phyloP scores from a whole-genome alignment of 345 rosid species.

The Acer yangbiense region DNA sequence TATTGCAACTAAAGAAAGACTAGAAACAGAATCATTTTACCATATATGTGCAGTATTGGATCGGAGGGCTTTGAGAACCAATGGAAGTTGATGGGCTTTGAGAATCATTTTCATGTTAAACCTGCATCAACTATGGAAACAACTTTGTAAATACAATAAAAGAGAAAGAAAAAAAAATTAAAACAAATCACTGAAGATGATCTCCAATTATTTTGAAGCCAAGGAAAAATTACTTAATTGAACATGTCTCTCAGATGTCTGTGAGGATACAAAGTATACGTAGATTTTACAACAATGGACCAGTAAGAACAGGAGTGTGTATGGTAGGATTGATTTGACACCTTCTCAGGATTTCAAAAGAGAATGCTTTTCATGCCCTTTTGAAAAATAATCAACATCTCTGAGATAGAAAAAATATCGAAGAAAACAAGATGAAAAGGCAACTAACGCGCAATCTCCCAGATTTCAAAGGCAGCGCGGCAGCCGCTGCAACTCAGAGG shows the following conservation, averaged over 20 bases:
- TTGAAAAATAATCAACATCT: neutral
- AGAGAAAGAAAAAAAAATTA: neutral
- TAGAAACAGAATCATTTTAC: neutral
- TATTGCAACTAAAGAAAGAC: neutral
- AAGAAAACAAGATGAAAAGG: slow-evolving; percentile 5
- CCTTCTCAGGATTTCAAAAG: slow-evolving; percentile 6
- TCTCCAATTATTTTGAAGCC: neutral
- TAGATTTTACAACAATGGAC: slow-evolving; percentile 27
- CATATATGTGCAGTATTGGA: neutral
- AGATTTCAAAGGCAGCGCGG: slow-evolving; percentile 57
- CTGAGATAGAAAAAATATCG: neutral
- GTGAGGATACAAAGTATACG: slow-evolving; percentile 20
- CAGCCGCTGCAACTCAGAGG: slow-evolving; percentile 70
- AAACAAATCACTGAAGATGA: neutral
- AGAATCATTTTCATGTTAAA: neutral
- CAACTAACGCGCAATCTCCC: slow-evolving; percentile 17
- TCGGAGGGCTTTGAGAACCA: neutral
- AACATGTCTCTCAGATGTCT: slow-evolving; percentile 7
- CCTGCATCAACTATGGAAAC: neutral
- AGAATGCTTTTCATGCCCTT: slow-evolving; percentile 8
- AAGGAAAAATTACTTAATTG: slow-evolving; percentile 16
- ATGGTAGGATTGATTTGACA: neutral
- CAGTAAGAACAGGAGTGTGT: slow-evolving; percentile 4
- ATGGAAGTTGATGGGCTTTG: neutral
- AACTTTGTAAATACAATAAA: neutral